A percentile compares a stretch with the other conserved stretches of the same genome.
Evolutionary conservation across 2,329 filamentous ascomycete species (phyloP).

Genomic region (Fusarium keratoplasticum): DNA sequence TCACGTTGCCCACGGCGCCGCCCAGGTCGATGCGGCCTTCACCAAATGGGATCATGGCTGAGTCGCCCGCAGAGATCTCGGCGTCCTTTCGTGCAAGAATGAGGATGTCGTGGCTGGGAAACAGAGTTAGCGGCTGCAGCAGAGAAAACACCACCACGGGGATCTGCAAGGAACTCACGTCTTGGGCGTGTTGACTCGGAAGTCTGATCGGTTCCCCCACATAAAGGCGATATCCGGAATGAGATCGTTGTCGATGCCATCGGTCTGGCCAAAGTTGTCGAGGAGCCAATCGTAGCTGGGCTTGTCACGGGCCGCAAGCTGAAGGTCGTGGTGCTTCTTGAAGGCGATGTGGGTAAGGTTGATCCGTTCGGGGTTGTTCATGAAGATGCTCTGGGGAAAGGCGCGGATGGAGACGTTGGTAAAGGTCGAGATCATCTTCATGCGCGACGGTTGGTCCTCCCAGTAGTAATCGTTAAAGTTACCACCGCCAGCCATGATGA

Average conservation of each 20-base stretch:
- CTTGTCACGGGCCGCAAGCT: constrained; percentile 42
- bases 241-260: constrained; percentile 41
- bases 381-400: constrained; percentile 43
- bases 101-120: constrained; percentile 38
- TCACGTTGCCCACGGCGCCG: constrained; percentile 39
- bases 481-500: constrained; percentile 45
- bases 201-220: constrained; percentile 45
- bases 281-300: constrained; percentile 44
- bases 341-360: constrained; percentile 33
- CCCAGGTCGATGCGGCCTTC: constrained; percentile 39
- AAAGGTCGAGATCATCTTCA: constrained; percentile 45
- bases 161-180: constrained; percentile 33
- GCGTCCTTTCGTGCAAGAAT: constrained; percentile 43
- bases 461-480: constrained; percentile 47
- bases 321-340: constrained; percentile 38
- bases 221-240: constrained; percentile 45
- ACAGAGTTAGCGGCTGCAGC: constrained; percentile 15
- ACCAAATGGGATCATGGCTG: constrained; percentile 35
- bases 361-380: constrained; percentile 39
- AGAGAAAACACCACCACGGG: background rate
- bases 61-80: constrained; percentile 40
- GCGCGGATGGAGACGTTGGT: constrained; percentile 38
- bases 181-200: constrained; percentile 41
- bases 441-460: constrained; percentile 45
- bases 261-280: constrained; percentile 29